A percentile compares a stretch with the other conserved stretches of the same genome.
Evolutionary conservation across 331 rosid species (phyloP).

Genomic region (Ulmus americana): DNA sequence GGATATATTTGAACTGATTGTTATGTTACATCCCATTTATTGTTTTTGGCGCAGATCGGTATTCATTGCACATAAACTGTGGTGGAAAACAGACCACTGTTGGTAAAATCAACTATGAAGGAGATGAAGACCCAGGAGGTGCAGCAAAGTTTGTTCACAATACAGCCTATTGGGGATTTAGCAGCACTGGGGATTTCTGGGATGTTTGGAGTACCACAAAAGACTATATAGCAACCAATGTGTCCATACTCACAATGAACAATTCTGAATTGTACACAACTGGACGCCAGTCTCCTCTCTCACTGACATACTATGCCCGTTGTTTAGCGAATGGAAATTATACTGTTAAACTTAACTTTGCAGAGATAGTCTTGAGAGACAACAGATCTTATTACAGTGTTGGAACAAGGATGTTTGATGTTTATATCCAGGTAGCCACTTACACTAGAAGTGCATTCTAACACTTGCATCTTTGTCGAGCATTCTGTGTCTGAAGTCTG

Average conservation of each 20-base stretch:
- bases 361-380: background rate
- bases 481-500: too few relatives aligned
- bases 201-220: background rate
- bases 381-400: background rate
- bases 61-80: conserved; percentile 14
- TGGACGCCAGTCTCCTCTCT: conserved; percentile 21
- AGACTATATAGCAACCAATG: conserved; percentile 8
- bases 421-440: background rate
- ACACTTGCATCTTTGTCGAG: too few relatives aligned
- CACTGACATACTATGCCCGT: background rate
- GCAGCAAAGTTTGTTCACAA: conserved; percentile 3
- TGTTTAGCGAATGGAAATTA: too few relatives aligned
- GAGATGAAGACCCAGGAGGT: conserved; percentile 6
- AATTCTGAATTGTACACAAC: conserved; percentile 17
- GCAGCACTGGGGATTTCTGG: conserved; percentile 15
- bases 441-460: background rate
- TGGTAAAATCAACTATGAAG: conserved; percentile 15
- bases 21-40: too few relatives aligned
- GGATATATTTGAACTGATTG: too few relatives aligned
- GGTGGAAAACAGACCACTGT: conserved; percentile 14
- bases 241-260: conserved; percentile 11
- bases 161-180: conserved; percentile 5
- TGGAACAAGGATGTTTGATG: background rate
- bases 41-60: background rate
- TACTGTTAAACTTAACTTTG: background rate